Evolutionary conservation across 768 basidiomycete genomes (phyloP).

Genomic region (Auricularia sp.): DNA sequence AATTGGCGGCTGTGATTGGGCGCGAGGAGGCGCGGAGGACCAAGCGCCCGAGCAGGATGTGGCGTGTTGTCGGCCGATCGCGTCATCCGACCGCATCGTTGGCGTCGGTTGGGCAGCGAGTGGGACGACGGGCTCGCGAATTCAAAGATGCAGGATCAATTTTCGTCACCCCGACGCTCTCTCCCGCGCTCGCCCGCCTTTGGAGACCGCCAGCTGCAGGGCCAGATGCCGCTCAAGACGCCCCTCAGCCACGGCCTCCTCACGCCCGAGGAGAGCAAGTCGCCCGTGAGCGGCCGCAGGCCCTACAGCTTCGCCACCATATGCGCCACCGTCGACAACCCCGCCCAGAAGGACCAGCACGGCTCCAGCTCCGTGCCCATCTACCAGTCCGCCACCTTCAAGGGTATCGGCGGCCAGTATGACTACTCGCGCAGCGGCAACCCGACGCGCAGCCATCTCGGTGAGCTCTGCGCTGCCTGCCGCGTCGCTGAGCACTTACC

Average conservation of each 20-base stretch:
- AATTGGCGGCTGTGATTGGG: too few species aligned
- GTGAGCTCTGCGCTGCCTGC: too few species aligned
- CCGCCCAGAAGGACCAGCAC: constrained; percentile 88
- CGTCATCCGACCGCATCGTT: neutral
- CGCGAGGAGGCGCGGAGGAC: too few species aligned
- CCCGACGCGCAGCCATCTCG: constrained; percentile 85
- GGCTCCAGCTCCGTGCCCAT: constrained; percentile 92
- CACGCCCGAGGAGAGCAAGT: neutral
- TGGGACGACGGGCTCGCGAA: neutral
- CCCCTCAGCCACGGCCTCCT: neutral
- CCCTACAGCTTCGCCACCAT: constrained; percentile 86
- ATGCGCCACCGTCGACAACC: constrained; percentile 87
- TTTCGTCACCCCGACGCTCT: neutral
- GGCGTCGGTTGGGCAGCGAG: neutral
- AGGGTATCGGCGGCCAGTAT: constrained; percentile 80
- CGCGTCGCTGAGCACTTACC: too few species aligned
- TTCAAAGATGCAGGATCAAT: neutral
- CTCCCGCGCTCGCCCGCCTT: neutral
- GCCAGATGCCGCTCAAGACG: neutral
- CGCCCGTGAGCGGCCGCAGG: constrained; percentile 30
- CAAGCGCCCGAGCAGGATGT: too few species aligned
- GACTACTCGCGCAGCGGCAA: constrained; percentile 96
- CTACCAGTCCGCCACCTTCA: constrained; percentile 97
- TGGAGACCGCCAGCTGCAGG: neutral
- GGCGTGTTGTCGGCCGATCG: neutral